Percentiles rank a stretch among this genome's conserved stretches.
phyloP scores from a whole-genome alignment of 768 basidiomycete genomes.

The Boletus rufocinnamomeus region DNA sequence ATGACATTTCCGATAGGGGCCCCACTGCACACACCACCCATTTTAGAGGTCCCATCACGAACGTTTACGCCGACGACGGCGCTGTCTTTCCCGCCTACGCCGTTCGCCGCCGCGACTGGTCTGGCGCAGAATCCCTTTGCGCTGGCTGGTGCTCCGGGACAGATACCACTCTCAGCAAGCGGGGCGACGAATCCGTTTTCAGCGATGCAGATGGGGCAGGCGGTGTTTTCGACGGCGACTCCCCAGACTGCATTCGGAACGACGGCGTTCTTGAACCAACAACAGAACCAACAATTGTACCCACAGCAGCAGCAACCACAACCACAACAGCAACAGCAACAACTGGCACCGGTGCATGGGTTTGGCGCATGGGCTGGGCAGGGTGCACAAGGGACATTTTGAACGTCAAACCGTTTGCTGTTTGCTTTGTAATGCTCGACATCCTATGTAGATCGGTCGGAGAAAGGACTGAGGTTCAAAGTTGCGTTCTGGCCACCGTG shows the following conservation, averaged over 20 bases:
- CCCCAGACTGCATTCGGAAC: constrained; percentile 32
- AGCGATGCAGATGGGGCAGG: constrained; percentile 15
- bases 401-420: background rate
- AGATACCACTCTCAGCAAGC: constrained; percentile 27
- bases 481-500: background rate
- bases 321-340: constrained; percentile 19
- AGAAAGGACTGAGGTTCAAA: background rate
- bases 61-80: background rate
- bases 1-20: constrained; percentile 9
- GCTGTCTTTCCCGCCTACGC: constrained; percentile 3
- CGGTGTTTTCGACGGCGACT: constrained; percentile 25
- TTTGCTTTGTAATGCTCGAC: background rate
- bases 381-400: constrained; percentile 19
- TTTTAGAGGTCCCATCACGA: constrained; percentile 2
- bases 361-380: constrained; percentile 25
- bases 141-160: constrained; percentile 10
- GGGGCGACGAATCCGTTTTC: constrained; percentile 23
- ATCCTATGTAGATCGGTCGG: background rate
- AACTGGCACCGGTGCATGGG: constrained; percentile 12
- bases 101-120: constrained; percentile 5
- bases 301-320: constrained; percentile 28
- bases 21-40: constrained; percentile 4
- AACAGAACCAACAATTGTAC: constrained; percentile 7
- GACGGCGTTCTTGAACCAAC: constrained; percentile 21
- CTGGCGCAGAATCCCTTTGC: constrained; percentile 27